Evolutionary conservation across 192 early-diverging fungal species (phyloP).

Genomic region (Pilaira anomala): DNA sequence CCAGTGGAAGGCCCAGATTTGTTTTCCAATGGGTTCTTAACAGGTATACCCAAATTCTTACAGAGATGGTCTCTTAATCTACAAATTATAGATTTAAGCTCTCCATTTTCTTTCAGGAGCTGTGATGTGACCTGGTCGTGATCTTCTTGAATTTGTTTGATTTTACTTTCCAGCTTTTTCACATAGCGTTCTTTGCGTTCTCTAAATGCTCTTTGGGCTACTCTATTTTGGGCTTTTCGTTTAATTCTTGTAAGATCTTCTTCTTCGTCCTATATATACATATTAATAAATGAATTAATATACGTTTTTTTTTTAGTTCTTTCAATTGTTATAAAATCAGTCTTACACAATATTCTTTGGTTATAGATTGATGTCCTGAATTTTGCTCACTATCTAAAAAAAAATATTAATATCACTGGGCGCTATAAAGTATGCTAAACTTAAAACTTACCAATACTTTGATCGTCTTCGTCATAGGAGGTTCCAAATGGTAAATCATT

Average conservation of each 20-base stretch:
- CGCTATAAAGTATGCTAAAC: no score
- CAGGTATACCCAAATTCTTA: slow-evolving; percentile 35
- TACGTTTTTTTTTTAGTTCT: background rate
- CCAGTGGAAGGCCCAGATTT: no score
- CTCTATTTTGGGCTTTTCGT: slow-evolving; percentile 37
- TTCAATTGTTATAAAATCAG: background rate
- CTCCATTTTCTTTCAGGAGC: slow-evolving; percentile 49
- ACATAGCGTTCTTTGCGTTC: slow-evolving; percentile 85
- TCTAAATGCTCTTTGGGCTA: slow-evolving; percentile 42
- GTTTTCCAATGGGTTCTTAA: slow-evolving; percentile 11
- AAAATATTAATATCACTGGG: slow-evolving; percentile 1
- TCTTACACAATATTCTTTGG: background rate
- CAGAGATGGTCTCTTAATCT: slow-evolving; percentile 43
- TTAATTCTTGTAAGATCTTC: slow-evolving; percentile 24
- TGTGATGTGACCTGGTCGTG: slow-evolving; percentile 42
- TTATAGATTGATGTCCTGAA: background rate
- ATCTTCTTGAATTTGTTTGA: slow-evolving; percentile 61
- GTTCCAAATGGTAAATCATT: no score
- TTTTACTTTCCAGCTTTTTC: slow-evolving; percentile 70
- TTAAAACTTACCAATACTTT: no score
- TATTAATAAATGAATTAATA: no score
- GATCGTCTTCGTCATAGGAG: no score
- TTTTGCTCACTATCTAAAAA: background rate
- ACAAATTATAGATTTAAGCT: slow-evolving; percentile 46
- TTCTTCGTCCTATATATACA: slow-evolving; percentile 4